These are phyloP conservation scores for Lentinula guzmanii DNA, from an alignment of 768 basidiomycete species.

Conservation along the genomic window DNA sequence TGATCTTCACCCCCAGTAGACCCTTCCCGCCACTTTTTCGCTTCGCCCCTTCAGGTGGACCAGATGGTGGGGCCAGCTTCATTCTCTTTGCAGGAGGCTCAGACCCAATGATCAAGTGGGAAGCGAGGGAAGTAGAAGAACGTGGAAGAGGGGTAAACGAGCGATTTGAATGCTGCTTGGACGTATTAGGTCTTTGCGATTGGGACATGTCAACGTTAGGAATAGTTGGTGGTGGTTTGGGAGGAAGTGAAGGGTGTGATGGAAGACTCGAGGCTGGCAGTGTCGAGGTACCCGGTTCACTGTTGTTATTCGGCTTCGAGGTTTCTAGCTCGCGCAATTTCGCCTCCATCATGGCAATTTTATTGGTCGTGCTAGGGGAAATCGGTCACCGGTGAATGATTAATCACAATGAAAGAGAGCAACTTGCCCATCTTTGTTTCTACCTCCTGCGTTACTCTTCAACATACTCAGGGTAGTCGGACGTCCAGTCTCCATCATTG, in stretches of 20 bases:
- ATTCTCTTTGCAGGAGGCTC: not conserved
- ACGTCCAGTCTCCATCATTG: constrained; percentile 50
- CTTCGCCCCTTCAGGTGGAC: not conserved
- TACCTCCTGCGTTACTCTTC: constrained; percentile 58
- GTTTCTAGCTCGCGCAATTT: constrained; percentile 79
- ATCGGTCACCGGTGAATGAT: not conserved
- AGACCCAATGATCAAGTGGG: not conserved
- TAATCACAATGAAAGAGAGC: not conserved
- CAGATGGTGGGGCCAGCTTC: not conserved
- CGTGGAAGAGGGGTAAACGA: not conserved
- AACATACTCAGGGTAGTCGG: constrained; percentile 87
- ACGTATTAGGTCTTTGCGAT: not conserved
- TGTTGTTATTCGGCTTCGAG: constrained; percentile 21
- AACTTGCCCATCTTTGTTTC: constrained; percentile 45
- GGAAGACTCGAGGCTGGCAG: constrained; percentile 7
- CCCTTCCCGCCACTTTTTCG: not conserved
- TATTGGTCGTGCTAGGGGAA: constrained; percentile 66
- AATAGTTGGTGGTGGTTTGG: not conserved
- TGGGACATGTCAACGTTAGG: not conserved
- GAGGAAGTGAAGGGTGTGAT: constrained; percentile 6
- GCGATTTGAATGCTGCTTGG: not conserved
- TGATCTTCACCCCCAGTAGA: constrained; percentile 1
- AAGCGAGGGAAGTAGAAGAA: not conserved
- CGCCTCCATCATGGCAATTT: constrained; percentile 95
- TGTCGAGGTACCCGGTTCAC: not conserved